Evolutionary conservation across 495 filamentous ascomycete species (phyloP).

Genomic region (Penicillium robsamsonii): DNA sequence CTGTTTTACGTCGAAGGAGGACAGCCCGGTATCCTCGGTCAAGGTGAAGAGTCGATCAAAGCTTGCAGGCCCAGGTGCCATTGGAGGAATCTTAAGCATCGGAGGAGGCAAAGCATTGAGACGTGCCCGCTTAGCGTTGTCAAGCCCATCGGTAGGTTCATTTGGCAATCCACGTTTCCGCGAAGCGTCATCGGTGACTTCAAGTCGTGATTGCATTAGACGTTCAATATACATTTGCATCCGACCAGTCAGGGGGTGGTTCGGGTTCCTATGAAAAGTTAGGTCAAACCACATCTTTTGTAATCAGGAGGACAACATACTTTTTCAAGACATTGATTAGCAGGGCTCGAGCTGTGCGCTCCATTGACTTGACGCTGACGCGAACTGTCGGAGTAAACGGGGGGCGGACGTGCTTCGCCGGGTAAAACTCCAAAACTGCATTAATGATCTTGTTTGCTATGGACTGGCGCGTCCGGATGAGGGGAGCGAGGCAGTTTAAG

Average conservation of each 20-base stretch:
- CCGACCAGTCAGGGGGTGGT: conserved; percentile 60
- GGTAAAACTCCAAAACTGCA: conserved; percentile 87
- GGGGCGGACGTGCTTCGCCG: conserved; percentile 69
- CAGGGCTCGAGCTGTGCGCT: conserved; percentile 81
- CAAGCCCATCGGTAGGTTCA: conserved; percentile 66
- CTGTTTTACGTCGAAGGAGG: conserved; percentile 75
- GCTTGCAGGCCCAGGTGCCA: conserved; percentile 71
- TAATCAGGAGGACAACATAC: conserved; percentile 40
- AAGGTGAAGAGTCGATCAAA: conserved; percentile 80
- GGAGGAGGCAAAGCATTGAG: conserved; percentile 53
- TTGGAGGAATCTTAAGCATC: conserved; percentile 58
- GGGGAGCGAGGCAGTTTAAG: conserved; percentile 75
- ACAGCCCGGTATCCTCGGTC: conserved; percentile 68
- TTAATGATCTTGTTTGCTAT: conserved; percentile 82
- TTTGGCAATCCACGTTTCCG: conserved; percentile 71
- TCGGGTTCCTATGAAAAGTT: conserved; percentile 57
- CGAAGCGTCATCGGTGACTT: conserved; percentile 67
- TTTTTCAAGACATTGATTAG: conserved; percentile 76
- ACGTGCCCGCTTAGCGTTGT: conserved; percentile 67
- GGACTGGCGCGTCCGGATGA: conserved; percentile 76
- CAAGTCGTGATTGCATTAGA: conserved; percentile 67
- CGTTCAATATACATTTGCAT: conserved; percentile 83
- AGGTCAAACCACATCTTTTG: not conserved
- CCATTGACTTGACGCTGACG: conserved; percentile 87
- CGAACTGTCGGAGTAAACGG: conserved; percentile 75